Base-by-base conservation (phyloP, 495 filamentous ascomycete species). In the Thermochaetoides thermophila region DNA sequence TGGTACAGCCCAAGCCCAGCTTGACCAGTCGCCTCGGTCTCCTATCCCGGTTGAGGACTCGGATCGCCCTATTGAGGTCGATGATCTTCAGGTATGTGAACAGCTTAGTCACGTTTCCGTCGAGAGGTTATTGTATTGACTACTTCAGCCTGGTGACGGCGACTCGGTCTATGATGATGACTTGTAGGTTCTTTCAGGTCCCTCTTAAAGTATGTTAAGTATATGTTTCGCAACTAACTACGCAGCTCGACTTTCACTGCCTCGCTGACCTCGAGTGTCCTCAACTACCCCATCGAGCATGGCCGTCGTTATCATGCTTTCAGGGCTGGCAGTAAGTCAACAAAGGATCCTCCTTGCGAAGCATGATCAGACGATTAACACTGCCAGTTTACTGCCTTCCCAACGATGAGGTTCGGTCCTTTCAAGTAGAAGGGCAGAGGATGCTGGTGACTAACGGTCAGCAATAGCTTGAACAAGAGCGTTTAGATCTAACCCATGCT, bases 221-320 rank as follows among this genome's bases (percentile, higher is more conserved):
- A 24, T 6, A 24, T 24, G 11, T 24, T 24, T 24, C 11, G 11
- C 21, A 24, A 24, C 21, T 24, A 24, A 24, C 21, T 24, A 24
- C 32, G 7, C 14, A 42, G 39, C n/a, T 31, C 40, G 2, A 27
- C 29, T 14, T 43, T 34, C 32, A 44, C 32, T 7, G 27, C 36
- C 5, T 44, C 41, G 5, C 22, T 44, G 6, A 36, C 26, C 6
- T 39, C 36, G 5, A 39, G 41, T 19, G 23, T 44, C 33, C 17
- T 56, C 41, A 50, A 55, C 50, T 31, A 33, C 34, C 38, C 32
- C 42, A 8, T 33, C n/a, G 32, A 47, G 26, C 23, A 38, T 15
- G 40, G 40, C 11, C 31, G 35, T 7, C 35, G 40, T 2, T 43
- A 43, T 16, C 40, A 43, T 12, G 40, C 40, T 11, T 39, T 35